Conservation (phyloP, 768 basidiomycete genomes). For the Pleurotus giganteus region DNA sequence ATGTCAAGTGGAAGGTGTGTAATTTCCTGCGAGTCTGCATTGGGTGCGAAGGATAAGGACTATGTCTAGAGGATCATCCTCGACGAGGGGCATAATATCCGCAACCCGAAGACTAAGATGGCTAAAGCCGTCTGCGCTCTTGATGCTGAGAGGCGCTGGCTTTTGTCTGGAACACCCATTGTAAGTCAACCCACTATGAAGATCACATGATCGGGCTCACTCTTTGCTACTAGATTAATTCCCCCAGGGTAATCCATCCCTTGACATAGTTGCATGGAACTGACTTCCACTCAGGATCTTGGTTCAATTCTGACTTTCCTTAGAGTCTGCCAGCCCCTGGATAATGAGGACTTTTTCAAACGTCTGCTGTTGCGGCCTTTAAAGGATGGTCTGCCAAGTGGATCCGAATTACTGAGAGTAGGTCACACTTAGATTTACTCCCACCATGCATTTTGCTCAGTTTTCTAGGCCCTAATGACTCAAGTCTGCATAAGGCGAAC, state of each 20-base stretch:
- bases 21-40: background rate
- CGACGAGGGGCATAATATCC: slow-evolving; percentile 87
- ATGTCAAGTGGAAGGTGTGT: slow-evolving; percentile 78
- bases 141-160: slow-evolving; percentile 74
- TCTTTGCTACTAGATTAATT: slow-evolving; percentile 59
- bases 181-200: slow-evolving; percentile 41
- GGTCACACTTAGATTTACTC: slow-evolving; percentile 15
- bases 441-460: slow-evolving; percentile 5
- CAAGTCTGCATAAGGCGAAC: slow-evolving; percentile 79
- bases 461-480: slow-evolving; percentile 65
- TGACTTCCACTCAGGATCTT: slow-evolving; percentile 57
- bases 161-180: slow-evolving; percentile 84
- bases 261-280: background rate
- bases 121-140: slow-evolving; percentile 64
- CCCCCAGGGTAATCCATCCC: slow-evolving; percentile 50
- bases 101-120: slow-evolving; percentile 87
- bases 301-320: slow-evolving; percentile 86
- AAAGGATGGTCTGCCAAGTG: slow-evolving; percentile 62
- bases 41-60: background rate
- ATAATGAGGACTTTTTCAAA: slow-evolving; percentile 81
- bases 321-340: slow-evolving; percentile 80
- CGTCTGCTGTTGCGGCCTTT: slow-evolving; percentile 76
- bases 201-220: background rate
- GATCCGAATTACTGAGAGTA: slow-evolving; percentile 71
- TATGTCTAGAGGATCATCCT: slow-evolving; percentile 63